These are phyloP conservation scores for Gamarada debralockiae DNA, from an alignment of 495 filamentous ascomycete species.

Conservation along the genomic window DNA sequence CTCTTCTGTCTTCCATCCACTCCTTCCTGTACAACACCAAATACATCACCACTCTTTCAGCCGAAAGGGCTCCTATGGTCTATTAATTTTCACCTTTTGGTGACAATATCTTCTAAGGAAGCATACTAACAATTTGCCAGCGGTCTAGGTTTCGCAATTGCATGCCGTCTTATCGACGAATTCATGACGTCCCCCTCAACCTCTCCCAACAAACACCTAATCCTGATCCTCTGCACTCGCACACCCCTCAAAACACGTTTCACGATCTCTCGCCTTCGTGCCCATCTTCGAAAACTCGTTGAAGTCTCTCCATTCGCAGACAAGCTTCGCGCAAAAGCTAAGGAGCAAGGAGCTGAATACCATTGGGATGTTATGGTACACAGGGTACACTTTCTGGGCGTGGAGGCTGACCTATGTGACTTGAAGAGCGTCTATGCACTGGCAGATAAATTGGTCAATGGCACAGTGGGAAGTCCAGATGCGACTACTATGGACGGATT, in stretches of 20 bases:
- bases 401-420: conserved; percentile 54
- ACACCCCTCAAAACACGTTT: conserved; percentile 53
- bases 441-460: conserved; percentile 39
- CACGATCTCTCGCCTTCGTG: conserved; percentile 50
- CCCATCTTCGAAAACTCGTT: conserved; percentile 41
- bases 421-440: conserved; percentile 43
- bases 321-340: conserved; percentile 30
- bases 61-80: not conserved
- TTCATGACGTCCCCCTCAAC: conserved; percentile 68
- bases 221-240: conserved; percentile 65
- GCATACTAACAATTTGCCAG: conserved; percentile 41
- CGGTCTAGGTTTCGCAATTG: conserved; percentile 85
- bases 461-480: conserved; percentile 43
- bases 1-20: not conserved
- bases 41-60: not conserved
- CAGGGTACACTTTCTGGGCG: conserved; percentile 51
- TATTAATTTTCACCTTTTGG: conserved; percentile 12
- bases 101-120: not conserved
- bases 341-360: conserved; percentile 35
- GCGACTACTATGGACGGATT: conserved; percentile 32
- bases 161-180: conserved; percentile 84
- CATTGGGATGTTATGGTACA: conserved; percentile 37
- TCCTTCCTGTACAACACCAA: not conserved
- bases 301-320: conserved; percentile 14
- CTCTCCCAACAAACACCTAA: conserved; percentile 55